These are phyloP conservation scores for Heritiera fomes DNA, from an alignment of 345 rosid species.

Conservation along the genomic window DNA sequence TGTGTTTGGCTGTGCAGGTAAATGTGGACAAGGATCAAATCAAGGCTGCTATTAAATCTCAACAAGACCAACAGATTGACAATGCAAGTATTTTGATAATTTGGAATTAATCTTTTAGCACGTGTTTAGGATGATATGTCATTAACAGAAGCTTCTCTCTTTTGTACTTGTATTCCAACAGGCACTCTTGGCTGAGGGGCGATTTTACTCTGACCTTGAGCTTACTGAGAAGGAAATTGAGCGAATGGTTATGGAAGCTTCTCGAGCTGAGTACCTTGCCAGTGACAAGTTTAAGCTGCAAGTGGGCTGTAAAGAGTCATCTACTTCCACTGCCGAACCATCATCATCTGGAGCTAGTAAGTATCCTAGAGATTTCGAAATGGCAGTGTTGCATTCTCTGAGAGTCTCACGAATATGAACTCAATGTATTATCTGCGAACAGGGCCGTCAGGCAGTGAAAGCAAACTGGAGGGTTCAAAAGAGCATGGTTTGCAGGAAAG, in stretches of 20 bases:
- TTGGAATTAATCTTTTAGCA: neutral
- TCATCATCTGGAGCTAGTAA: slow-evolving; percentile 97
- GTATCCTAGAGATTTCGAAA: slow-evolving; percentile 25
- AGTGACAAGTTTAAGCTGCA: slow-evolving; percentile 64
- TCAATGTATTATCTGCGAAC: neutral
- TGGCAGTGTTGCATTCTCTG: neutral
- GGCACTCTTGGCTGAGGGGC: slow-evolving; percentile 96
- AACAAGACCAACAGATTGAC: slow-evolving; percentile 96
- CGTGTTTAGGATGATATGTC: neutral
- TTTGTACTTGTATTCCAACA: slow-evolving; percentile 27
- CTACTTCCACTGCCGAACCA: slow-evolving; percentile 84
- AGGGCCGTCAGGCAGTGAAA: slow-evolving; percentile 75
- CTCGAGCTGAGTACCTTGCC: slow-evolving; percentile 93
- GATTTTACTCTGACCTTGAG: slow-evolving; percentile 88
- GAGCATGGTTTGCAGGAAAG: slow-evolving; percentile 42
- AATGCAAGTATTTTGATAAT: slow-evolving; percentile 49
- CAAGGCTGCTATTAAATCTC: slow-evolving; percentile 98
- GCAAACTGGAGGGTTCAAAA: slow-evolving; percentile 36
- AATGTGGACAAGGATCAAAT: slow-evolving; percentile 89
- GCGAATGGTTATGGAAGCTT: slow-evolving; percentile 92
- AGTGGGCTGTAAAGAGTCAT: slow-evolving; percentile 62
- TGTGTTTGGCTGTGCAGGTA: slow-evolving; percentile 51
- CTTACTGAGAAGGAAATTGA: slow-evolving; percentile 96
- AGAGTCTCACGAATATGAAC: neutral
- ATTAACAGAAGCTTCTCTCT: slow-evolving; percentile 13